These are phyloP conservation scores for Thelephora aurantiotincta DNA, from an alignment of 768 basidiomycete species.

Conservation along the genomic window DNA sequence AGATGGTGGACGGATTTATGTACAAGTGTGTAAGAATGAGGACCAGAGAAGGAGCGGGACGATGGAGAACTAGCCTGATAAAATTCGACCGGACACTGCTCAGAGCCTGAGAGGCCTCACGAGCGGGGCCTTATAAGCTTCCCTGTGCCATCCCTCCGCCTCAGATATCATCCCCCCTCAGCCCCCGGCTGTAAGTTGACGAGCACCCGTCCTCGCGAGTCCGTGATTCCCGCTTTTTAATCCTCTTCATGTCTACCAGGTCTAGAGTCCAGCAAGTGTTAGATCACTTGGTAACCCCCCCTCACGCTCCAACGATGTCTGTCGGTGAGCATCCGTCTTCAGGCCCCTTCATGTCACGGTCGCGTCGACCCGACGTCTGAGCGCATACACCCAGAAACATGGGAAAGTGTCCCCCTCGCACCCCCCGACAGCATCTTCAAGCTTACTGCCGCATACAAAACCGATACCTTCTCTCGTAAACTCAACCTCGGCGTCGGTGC, in stretches of 20 bases:
- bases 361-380: constrained; percentile 6
- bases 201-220: too few relatives aligned
- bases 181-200: too few relatives aligned
- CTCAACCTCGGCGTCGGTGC: constrained; percentile 90
- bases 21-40: too few relatives aligned
- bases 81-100: too few relatives aligned
- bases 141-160: too few relatives aligned
- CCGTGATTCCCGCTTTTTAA: constrained; percentile 13
- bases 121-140: too few relatives aligned
- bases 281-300: constrained; percentile 30
- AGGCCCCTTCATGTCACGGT: constrained; percentile 5
- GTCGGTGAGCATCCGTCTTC: constrained; percentile 31
- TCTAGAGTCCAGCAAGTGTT: constrained; percentile 44
- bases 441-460: constrained; percentile 81
- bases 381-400: constrained; percentile 35
- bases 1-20: too few relatives aligned
- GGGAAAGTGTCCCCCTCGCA: constrained; percentile 67
- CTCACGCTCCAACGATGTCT: constrained; percentile 23
- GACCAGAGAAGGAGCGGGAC: too few relatives aligned
- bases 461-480: constrained; percentile 60
- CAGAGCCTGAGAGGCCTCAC: too few relatives aligned
- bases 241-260: constrained; percentile 21
- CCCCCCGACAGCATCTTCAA: constrained; percentile 90
- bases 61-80: too few relatives aligned
- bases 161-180: too few relatives aligned